Base-by-base conservation (phyloP, 306 rosid species). In the Echinosophora koreensis region DNA sequence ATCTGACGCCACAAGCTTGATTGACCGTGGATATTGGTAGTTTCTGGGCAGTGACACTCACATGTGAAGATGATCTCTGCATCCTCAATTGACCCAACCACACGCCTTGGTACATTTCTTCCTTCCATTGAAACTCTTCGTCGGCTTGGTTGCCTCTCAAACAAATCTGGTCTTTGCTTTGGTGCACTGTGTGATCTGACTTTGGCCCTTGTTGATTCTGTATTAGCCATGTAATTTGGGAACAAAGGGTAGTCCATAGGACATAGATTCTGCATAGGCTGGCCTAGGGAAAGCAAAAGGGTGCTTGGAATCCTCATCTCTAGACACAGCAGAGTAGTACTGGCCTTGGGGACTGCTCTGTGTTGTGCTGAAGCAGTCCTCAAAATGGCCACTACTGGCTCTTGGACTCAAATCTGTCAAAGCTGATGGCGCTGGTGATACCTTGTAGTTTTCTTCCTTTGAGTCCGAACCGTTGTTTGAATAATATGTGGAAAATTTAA, bases 211-310 rank as follows among this genome's bases (percentile, higher is more conserved):
- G 97, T 90, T 10, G 99, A 95, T 80, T 90, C 88, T 0, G 99
- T 95, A 55, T 95, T 95, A 12, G 99, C 92, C 99, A 95, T 95
- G 88, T 95, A 95, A 74, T 81, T 92, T 54, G 99, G 98, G 70
- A 66, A 92, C 51, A 90, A 35, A 34, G 88, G 96, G 69, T 82
- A 81, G 71, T 90, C 97, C 97, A 71, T 86, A 87, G 61, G 90
- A 83, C 82, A 88, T 46, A 0, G 89, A 58, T 57, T 89, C 97
- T 22, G 82, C 89, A 69, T 83, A 83, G 28, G 87, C 84, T 47
- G 96, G 89, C 75, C 78, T 59, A 6, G 94, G 92, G 17, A 94
- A 94, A 9, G 89, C 79, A 14, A 88, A 94, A 1, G 88, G 91
- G 17, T 80, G 77, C 39, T 84, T 84, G 17, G 91, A 73, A 9